Evolutionary conservation across 257 asterid genomes (phyloP), one percentile per base, ranked within the genome.

Genomic region (Solanum appendiculatum): DNA sequence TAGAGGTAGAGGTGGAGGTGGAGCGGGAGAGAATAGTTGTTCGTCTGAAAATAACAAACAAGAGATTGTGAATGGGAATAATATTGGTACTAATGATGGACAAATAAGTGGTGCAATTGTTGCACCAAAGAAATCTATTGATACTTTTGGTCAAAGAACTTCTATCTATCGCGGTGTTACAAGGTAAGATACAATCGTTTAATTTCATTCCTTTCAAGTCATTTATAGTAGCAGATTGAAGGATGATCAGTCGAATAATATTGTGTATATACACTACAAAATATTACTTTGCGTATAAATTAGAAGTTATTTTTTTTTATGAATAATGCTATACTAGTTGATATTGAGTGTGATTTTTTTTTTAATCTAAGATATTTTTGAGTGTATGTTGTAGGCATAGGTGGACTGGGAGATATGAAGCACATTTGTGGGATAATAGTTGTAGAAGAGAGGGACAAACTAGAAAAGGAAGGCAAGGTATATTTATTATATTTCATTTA

Each of bases 381-480:
- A 33, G 44, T 64, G 13, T 66, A 66, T 86, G n/a, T 93, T 85
- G 86, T 86, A 95, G 98, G 91, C 98, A 95, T 88, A 91, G 98
- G 87, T 95, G 98, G 98, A 95, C 98, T 2, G 97, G 98, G 9
- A 93, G 98, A 94, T 95, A 94, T 85, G 98, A 94, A 82, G 97
- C 98, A 91, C 98, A 95, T 91, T 94, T 95, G 86, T 95, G 98
- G 98, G 98, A 95, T 91, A 95, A 95, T 90, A 95, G 95, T 89
- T 93, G 98, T 66, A 94, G 98, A 90, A 94, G 98, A 91, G 99
- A 95, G 94, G 98, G 99, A 90, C 99, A 96, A 82, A 95, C 98
- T 89, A 94, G 99, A 58, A 96, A 96, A 92, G 99, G 99, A 90
- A 94, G 98, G 94, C 99, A 96, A 93, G 98, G 99, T 95, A 91